phyloP scores from a whole-genome alignment of 768 basidiomycete genomes.

The Fomitopsis serialis region DNA sequence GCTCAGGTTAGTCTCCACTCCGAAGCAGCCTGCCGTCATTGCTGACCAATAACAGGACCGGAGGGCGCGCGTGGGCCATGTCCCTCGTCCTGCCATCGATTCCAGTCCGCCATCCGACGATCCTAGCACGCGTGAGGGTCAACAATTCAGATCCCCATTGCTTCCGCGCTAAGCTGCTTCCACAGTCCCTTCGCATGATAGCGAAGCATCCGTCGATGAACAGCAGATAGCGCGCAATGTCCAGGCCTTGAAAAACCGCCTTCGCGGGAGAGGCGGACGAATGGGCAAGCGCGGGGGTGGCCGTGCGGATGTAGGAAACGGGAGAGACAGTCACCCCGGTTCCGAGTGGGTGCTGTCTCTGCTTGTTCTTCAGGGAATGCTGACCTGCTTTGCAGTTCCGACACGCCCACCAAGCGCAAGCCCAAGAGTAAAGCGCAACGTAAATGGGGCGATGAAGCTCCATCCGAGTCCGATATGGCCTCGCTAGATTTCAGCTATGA shows the following conservation, averaged over 20 bases:
- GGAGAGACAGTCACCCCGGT: slow-evolving; percentile 53
- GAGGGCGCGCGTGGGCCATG: slow-evolving; percentile 52
- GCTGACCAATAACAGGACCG: slow-evolving; percentile 49
- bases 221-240: slow-evolving; percentile 92
- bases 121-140: slow-evolving; percentile 45
- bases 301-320: slow-evolving; percentile 46
- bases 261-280: slow-evolving; percentile 70
- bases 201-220: slow-evolving; percentile 61
- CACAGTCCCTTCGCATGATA: slow-evolving; percentile 42
- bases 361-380: background rate
- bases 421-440: slow-evolving; percentile 66
- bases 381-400: slow-evolving; percentile 40
- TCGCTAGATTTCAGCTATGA: slow-evolving; percentile 83
- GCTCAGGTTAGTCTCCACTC: slow-evolving; percentile 41
- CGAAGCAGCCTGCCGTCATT: background rate
- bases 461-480: slow-evolving; percentile 86
- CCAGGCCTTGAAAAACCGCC: slow-evolving; percentile 78
- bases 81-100: slow-evolving; percentile 30
- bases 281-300: slow-evolving; percentile 44
- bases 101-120: slow-evolving; percentile 53
- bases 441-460: slow-evolving; percentile 86
- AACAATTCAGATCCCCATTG: background rate
- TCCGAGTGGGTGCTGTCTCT: slow-evolving; percentile 56
- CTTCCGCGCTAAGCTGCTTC: background rate
- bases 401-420: slow-evolving; percentile 46